Evolutionary conservation across 306 rosid genomes (phyloP).

Genomic region (Lagenaria siceraria): DNA sequence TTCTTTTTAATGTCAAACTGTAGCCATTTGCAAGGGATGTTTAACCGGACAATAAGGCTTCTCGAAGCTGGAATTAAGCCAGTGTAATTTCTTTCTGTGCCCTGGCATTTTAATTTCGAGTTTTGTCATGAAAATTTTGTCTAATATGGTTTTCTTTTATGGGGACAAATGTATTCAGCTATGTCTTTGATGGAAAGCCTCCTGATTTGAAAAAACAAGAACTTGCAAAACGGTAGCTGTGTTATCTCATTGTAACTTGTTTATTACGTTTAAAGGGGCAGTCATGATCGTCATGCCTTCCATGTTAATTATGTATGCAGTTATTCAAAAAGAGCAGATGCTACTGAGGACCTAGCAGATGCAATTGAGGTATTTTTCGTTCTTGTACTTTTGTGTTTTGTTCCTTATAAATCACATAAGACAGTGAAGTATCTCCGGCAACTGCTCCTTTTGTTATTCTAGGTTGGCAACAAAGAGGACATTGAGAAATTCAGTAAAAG

Average conservation of each 20-base stretch:
- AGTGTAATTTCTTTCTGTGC: slow-evolving; percentile 31
- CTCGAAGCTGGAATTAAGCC: slow-evolving; percentile 95
- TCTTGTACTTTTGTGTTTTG: not conserved
- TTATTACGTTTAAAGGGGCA: not conserved
- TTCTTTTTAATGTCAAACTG: not conserved
- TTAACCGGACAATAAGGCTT: slow-evolving; percentile 80
- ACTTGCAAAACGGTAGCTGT: slow-evolving; percentile 77
- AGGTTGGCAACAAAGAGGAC: slow-evolving; percentile 77
- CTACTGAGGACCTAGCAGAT: slow-evolving; percentile 53
- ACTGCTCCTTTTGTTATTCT: slow-evolving; percentile 19
- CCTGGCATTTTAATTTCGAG: not conserved
- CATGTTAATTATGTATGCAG: slow-evolving; percentile 25
- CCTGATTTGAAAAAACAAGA: slow-evolving; percentile 88
- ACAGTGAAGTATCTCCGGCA: not conserved
- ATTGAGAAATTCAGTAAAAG: slow-evolving; percentile 92
- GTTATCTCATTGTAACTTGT: not conserved
- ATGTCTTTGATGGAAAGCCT: slow-evolving; percentile 91
- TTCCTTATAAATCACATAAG: not conserved
- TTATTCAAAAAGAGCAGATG: slow-evolving; percentile 67
- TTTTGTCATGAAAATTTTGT: not conserved
- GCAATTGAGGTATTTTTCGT: slow-evolving; percentile 50
- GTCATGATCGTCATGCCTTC: not conserved
- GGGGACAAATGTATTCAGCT: slow-evolving; percentile 26
- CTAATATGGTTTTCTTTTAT: not conserved
- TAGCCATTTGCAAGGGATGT: slow-evolving; percentile 99